Percentiles rank a stretch among this genome's conserved stretches.
Evolutionary conservation across 441 rosid species (phyloP).

Genomic region (Metrosideros polymorpha): DNA sequence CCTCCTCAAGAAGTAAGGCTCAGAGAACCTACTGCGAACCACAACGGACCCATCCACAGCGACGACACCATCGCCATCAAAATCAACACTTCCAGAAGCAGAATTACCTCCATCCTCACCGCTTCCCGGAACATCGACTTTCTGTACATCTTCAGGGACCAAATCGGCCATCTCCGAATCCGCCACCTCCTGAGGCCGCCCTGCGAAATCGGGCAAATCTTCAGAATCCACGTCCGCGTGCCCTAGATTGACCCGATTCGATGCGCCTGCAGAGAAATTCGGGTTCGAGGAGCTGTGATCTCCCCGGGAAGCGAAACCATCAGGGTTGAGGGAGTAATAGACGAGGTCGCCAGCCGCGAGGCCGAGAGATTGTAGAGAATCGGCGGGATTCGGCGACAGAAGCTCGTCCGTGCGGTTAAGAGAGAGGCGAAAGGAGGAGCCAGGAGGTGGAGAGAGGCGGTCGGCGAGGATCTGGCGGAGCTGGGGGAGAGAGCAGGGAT

Average conservation of each 20-base stretch:
- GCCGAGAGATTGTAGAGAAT: conserved; percentile 47
- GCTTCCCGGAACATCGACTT: background rate
- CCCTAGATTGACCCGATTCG: background rate
- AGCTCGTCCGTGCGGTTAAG: conserved; percentile 65
- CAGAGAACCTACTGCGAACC: conserved; percentile 19
- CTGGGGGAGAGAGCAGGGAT: conserved; percentile 18
- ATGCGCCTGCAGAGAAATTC: background rate
- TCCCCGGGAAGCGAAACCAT: background rate
- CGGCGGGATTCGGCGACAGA: conserved; percentile 22
- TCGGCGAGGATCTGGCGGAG: conserved; percentile 29
- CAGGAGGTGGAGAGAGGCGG: conserved; percentile 1
- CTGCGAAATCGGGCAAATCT: background rate
- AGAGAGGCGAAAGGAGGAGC: conserved; percentile 41
- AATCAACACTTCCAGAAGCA: background rate
- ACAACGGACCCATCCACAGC: background rate
- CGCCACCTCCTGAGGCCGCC: background rate
- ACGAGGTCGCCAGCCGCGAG: conserved; percentile 62
- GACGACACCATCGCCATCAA: conserved; percentile 15
- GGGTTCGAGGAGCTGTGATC: background rate
- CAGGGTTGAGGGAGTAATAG: conserved; percentile 32
- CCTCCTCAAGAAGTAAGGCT: conserved; percentile 53
- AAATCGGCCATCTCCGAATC: background rate
- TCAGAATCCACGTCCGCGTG: background rate
- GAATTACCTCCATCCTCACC: background rate
- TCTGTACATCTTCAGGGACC: background rate